phyloP scores from a whole-genome alignment of 495 filamentous ascomycete species.

The Darksidea phi region DNA sequence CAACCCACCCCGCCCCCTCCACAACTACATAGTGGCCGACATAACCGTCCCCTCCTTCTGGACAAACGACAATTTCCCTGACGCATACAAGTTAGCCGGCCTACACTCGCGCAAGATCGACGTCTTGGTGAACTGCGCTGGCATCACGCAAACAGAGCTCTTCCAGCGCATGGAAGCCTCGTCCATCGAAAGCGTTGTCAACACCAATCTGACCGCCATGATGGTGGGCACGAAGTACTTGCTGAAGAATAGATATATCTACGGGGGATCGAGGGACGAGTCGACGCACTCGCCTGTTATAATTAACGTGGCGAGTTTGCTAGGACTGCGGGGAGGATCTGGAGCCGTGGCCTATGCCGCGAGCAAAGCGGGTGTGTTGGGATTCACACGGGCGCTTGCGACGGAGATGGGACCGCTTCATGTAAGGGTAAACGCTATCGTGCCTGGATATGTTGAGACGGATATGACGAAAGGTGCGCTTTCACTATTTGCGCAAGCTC shows the following conservation, averaged over 20 bases:
- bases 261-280: neutral
- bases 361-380: slow-evolving; percentile 75
- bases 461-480: slow-evolving; percentile 67
- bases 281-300: slow-evolving; percentile 53
- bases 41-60: slow-evolving; percentile 21
- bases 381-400: slow-evolving; percentile 68
- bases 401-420: slow-evolving; percentile 57
- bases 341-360: slow-evolving; percentile 75
- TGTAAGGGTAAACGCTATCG: slow-evolving; percentile 73
- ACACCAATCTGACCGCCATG: slow-evolving; percentile 71
- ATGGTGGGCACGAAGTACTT: slow-evolving; percentile 58
- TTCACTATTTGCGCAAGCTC: neutral
- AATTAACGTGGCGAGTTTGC: slow-evolving; percentile 75
- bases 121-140: slow-evolving; percentile 75
- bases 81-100: too few species aligned
- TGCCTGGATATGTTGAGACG: slow-evolving; percentile 82
- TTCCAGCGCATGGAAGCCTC: slow-evolving; percentile 54
- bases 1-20: neutral
- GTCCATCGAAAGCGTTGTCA: slow-evolving; percentile 53
- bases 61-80: neutral
- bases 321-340: slow-evolving; percentile 60
- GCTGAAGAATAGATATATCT: slow-evolving; percentile 46
- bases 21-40: slow-evolving; percentile 27
- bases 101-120: slow-evolving; percentile 41
- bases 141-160: slow-evolving; percentile 60